Conservation (phyloP, 306 rosid genomes). For the Trifolium repens region DNA sequence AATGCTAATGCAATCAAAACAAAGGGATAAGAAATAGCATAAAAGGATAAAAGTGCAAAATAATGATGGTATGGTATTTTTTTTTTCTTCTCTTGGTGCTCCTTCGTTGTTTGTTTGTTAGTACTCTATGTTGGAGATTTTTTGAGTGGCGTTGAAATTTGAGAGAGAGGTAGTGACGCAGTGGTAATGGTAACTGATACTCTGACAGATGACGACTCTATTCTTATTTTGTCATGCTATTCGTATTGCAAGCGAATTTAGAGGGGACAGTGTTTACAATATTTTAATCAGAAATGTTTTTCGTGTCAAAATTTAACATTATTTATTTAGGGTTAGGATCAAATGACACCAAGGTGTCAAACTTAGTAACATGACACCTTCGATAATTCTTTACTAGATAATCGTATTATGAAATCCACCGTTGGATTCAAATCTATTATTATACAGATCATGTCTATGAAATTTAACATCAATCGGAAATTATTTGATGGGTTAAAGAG, state of each 20-base stretch:
- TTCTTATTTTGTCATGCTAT: constrained; percentile 27
- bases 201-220: constrained; percentile 39
- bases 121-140: neutral
- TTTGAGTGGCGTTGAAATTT: constrained; percentile 3
- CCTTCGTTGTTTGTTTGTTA: constrained; percentile 16
- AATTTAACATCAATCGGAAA: too few species aligned
- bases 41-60: neutral
- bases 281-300: neutral
- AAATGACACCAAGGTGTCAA: too few species aligned
- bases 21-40: constrained; percentile 34
- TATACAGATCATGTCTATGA: too few species aligned
- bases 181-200: constrained; percentile 26
- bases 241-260: constrained; percentile 9
- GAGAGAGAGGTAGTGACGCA: constrained; percentile 12
- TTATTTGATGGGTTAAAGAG: too few species aligned
- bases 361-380: too few species aligned
- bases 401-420: too few species aligned
- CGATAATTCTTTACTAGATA: too few species aligned
- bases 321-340: too few species aligned
- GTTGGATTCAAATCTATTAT: too few species aligned
- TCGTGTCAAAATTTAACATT: too few species aligned
- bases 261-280: neutral
- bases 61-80: constrained; percentile 7
- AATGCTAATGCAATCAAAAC: neutral
- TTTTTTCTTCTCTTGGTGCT: neutral